Conservation (phyloP, 257 asterid genomes). For the Nemophila menziesii region DNA sequence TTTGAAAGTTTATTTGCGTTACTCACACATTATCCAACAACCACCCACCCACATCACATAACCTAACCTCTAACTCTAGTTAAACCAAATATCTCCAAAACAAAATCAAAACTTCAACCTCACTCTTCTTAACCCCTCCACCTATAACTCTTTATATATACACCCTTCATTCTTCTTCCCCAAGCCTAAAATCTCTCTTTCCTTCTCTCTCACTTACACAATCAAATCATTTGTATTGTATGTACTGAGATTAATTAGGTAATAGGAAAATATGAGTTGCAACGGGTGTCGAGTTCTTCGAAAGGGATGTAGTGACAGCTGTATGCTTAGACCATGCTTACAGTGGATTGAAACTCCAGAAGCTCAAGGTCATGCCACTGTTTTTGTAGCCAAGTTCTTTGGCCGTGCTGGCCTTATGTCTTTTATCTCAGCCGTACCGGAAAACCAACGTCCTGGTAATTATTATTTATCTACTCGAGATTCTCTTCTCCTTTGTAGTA, state of each 20-base stretch:
- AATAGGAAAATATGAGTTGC: conserved; percentile 38
- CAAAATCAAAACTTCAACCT: conserved; percentile 8
- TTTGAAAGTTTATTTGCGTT: too few species aligned
- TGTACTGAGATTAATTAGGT: background rate
- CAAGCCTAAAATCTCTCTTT: background rate
- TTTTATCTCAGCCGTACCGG: conserved; percentile 54
- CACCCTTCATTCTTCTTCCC: conserved; percentile 16
- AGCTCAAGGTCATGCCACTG: conserved; percentile 65
- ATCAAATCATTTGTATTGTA: too few species aligned
- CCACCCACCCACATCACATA: conserved; percentile 4
- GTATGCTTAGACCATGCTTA: conserved; percentile 49
- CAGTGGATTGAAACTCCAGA: conserved; percentile 48
- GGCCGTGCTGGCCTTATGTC: conserved; percentile 73
- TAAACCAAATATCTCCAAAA: conserved; percentile 3
- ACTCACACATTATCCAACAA: conserved; percentile 1
- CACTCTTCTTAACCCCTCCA: conserved; percentile 15
- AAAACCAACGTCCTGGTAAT: conserved; percentile 46
- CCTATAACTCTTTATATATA: conserved; percentile 21
- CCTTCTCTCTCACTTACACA: conserved; percentile 5
- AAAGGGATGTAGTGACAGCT: conserved; percentile 61
- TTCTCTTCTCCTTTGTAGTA: background rate
- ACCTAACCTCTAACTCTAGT: conserved; percentile 17
- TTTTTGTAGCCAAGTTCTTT: conserved; percentile 64
- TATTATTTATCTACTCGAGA: background rate
- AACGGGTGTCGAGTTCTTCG: conserved; percentile 71